A percentile compares a stretch with the other conserved stretches of the same genome.
Evolutionary conservation across 352 stramenopile genomes (phyloP).

Genomic region (Globisporangium sylvaticum): DNA sequence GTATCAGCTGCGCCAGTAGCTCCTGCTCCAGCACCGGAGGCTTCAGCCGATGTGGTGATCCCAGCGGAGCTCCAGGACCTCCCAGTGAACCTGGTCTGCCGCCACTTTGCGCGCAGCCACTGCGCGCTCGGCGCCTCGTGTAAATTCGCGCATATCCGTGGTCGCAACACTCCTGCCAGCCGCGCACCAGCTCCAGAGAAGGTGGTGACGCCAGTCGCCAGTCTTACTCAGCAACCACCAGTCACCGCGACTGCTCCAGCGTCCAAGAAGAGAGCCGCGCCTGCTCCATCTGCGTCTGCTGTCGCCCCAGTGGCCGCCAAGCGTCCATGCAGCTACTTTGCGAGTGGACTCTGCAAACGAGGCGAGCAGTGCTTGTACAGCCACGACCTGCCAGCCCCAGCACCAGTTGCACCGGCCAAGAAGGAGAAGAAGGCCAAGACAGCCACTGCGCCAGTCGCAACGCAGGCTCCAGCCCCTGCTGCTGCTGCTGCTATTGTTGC

Average conservation of each 20-base stretch:
- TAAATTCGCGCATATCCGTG: conserved; percentile 42
- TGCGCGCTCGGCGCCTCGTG: conserved; percentile 35
- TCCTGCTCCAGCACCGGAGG: background rate
- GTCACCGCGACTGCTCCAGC: conserved; percentile 9
- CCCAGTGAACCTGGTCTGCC: conserved; percentile 35
- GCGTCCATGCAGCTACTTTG: conserved; percentile 41
- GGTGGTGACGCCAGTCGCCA: background rate
- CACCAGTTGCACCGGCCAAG: background rate
- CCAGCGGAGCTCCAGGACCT: conserved; percentile 27
- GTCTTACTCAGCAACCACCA: too few species aligned
- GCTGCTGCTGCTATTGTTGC: background rate
- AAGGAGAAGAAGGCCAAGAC: conserved; percentile 11
- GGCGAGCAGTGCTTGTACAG: conserved; percentile 47
- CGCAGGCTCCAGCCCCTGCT: conserved; percentile 5
- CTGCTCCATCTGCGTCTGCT: background rate
- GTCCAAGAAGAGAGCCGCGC: conserved; percentile 1
- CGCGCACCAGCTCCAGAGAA: conserved; percentile 8
- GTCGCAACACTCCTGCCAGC: conserved; percentile 14
- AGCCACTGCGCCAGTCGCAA: conserved; percentile 1
- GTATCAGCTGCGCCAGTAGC: too few species aligned
- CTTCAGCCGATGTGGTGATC: conserved; percentile 1
- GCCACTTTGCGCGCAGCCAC: conserved; percentile 47
- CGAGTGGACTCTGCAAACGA: conserved; percentile 45
- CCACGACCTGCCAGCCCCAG: conserved; percentile 22
- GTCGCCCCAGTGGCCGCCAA: conserved; percentile 15